Evolutionary conservation across 345 rosid genomes (phyloP).

Genomic region (Arabidopsis thaliana): TAIR10.1 NC_003075.7:13005501-13006000

Average conservation of each 20-base stretch:
- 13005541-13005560: not conserved
- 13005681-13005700: constrained; percentile 64
- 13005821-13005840: not conserved
- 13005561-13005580: not conserved
- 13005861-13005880: constrained; percentile 34
- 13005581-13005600: constrained; percentile 36
- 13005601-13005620: constrained; percentile 60
- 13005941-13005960: not conserved
- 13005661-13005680: constrained; percentile 61
- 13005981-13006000: not conserved
- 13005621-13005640: constrained; percentile 50
- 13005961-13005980: constrained; percentile 31
- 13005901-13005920: not conserved
- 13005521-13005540: not conserved
- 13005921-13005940: not conserved
- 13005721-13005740: constrained; percentile 28
- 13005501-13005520: constrained; percentile 57
- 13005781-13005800: not conserved
- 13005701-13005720: constrained; percentile 52
- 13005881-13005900: constrained; percentile 12
- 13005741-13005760: constrained; percentile 43
- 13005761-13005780: constrained; percentile 31
- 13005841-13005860: not conserved
- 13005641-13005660: constrained; percentile 54
- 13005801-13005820: not conserved